Evolutionary conservation across 2,329 filamentous ascomycete genomes (phyloP).

Genomic region (Claviceps sorghi): DNA sequence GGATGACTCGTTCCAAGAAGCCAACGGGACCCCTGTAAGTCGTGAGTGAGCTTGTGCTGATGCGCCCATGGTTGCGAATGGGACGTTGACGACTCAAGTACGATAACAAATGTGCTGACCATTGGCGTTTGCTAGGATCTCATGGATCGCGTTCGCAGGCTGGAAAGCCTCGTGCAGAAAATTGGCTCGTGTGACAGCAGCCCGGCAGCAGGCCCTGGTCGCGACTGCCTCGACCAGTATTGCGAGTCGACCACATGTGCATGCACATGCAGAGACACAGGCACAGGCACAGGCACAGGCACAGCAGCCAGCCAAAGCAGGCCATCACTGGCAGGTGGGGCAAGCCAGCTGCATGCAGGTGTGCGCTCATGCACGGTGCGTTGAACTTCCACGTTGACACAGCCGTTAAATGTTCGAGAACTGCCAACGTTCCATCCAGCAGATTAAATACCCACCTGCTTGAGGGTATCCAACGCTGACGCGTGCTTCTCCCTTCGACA

Average conservation of each 20-base stretch:
- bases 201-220: background rate
- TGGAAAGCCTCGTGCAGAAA: slow-evolving; percentile 5
- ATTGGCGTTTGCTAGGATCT: slow-evolving; percentile 1
- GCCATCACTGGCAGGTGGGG: background rate
- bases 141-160: slow-evolving; percentile 3
- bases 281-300: too few species aligned
- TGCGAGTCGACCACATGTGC: background rate
- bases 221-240: background rate
- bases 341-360: background rate
- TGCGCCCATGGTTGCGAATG: background rate
- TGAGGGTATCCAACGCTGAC: background rate
- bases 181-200: background rate
- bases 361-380: background rate
- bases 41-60: background rate
- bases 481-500: background rate
- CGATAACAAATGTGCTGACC: background rate
- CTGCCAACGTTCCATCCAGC: too few species aligned
- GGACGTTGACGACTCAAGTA: background rate
- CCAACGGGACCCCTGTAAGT: background rate
- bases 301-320: background rate
- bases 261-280: too few species aligned
- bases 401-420: too few species aligned
- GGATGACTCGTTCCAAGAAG: background rate
- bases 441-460: too few species aligned
- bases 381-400: too few species aligned